Conservation (phyloP, 257 asterid genomes). For the Penstemon barbatus region DNA sequence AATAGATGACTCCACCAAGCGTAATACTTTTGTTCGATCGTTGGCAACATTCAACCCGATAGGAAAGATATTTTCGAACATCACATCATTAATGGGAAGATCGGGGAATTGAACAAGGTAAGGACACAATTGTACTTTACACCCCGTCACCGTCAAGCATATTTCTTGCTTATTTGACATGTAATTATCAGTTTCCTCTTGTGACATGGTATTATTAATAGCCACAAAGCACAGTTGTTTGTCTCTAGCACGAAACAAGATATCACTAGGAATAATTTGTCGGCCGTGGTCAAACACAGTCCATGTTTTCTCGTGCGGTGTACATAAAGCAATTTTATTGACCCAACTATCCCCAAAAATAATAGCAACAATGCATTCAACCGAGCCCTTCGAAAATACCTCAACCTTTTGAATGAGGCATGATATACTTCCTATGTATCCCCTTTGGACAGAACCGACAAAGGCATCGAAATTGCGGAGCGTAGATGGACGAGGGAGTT, state of each 20-base stretch:
- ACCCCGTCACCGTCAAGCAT: too few relatives aligned
- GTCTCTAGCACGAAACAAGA: neutral
- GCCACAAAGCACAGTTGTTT: too few relatives aligned
- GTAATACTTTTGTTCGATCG: too few relatives aligned
- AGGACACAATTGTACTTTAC: too few relatives aligned
- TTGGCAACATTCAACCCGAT: too few relatives aligned
- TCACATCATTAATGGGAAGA: too few relatives aligned
- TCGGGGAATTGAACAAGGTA: too few relatives aligned
- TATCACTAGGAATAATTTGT: neutral
- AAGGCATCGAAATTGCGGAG: neutral
- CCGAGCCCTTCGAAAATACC: neutral
- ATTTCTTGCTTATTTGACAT: too few relatives aligned
- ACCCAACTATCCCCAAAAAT: neutral
- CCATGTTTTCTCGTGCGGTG: neutral
- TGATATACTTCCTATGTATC: neutral
- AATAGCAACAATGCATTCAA: neutral
- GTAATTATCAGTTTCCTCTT: too few relatives aligned
- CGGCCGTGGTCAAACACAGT: neutral
- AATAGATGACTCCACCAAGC: too few relatives aligned
- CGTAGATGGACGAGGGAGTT: neutral
- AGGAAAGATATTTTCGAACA: too few relatives aligned
- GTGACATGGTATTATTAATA: too few relatives aligned
- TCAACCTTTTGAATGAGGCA: neutral
- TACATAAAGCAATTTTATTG: neutral
- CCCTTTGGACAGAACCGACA: neutral